Conservation (phyloP, 495 filamentous ascomycete species). For the Usnea hakonensis region DNA sequence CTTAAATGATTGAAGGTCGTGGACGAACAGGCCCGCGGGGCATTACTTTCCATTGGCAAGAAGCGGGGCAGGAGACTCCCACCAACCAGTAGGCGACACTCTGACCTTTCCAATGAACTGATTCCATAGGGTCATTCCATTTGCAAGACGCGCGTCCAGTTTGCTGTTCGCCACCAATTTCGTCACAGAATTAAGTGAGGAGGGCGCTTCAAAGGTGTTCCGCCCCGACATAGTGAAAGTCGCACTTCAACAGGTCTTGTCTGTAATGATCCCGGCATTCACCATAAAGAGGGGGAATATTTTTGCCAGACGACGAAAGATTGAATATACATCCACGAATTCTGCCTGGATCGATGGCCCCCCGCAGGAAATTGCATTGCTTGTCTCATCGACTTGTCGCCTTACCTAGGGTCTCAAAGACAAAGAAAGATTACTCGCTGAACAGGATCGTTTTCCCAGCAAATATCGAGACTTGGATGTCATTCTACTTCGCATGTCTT, state of each 20-base stretch:
- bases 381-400: not conserved
- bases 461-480: too few relatives aligned
- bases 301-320: not conserved
- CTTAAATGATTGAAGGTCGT: not conserved
- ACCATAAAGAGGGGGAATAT: not conserved
- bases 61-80: not conserved
- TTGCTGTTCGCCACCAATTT: not conserved
- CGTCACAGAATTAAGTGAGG: not conserved
- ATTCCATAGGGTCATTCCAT: not conserved
- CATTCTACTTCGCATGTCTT: too few relatives aligned
- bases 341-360: not conserved
- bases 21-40: not conserved
- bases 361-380: not conserved
- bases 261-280: not conserved
- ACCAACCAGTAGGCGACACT: not conserved
- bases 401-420: not conserved
- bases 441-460: not conserved
- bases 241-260: not conserved
- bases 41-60: not conserved
- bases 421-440: not conserved
- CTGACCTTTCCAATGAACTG: not conserved
- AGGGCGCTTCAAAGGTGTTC: not conserved
- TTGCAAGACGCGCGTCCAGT: not conserved
- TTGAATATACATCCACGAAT: not conserved
- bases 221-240: not conserved